phyloP scores from a whole-genome alignment of 2,329 filamentous ascomycete species.

The Torrubiella hemipterigena region DNA sequence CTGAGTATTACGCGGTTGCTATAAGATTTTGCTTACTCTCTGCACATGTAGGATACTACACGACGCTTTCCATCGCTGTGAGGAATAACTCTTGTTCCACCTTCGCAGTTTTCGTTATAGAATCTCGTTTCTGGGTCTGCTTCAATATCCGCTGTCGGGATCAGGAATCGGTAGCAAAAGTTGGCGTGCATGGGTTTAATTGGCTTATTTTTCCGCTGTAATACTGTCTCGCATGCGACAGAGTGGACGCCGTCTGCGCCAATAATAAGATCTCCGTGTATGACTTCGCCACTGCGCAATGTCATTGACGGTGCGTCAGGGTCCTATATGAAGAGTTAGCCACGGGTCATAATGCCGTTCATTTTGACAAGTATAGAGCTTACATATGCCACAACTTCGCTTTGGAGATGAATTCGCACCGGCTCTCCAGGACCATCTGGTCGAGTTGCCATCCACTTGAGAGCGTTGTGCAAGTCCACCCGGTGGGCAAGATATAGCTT shows the following conservation, averaged over 20 bases:
- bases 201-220: slow-evolving; percentile 14
- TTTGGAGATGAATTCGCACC: slow-evolving; percentile 13
- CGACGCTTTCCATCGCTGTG: slow-evolving; percentile 12
- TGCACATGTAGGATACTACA: slow-evolving; percentile 20
- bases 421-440: slow-evolving; percentile 13
- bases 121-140: slow-evolving; percentile 17
- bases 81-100: slow-evolving; percentile 13
- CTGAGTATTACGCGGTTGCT: not conserved
- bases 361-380: no score
- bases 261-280: slow-evolving; percentile 19
- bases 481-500: slow-evolving; percentile 24
- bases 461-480: slow-evolving; percentile 24
- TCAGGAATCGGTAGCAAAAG: slow-evolving; percentile 23
- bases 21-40: slow-evolving; percentile 13
- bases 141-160: slow-evolving; percentile 15
- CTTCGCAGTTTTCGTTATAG: slow-evolving; percentile 16
- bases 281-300: not conserved
- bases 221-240: slow-evolving; percentile 14
- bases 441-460: slow-evolving; percentile 20
- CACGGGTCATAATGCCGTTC: no score
- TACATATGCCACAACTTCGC: slow-evolving; percentile 8
- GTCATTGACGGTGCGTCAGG: not conserved
- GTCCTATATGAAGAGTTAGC: no score
- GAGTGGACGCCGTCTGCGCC: slow-evolving; percentile 32
- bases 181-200: slow-evolving; percentile 16